phyloP scores from a whole-genome alignment of 108 stramenopile genomes.

The Cyclostephanos tholiformis region DNA sequence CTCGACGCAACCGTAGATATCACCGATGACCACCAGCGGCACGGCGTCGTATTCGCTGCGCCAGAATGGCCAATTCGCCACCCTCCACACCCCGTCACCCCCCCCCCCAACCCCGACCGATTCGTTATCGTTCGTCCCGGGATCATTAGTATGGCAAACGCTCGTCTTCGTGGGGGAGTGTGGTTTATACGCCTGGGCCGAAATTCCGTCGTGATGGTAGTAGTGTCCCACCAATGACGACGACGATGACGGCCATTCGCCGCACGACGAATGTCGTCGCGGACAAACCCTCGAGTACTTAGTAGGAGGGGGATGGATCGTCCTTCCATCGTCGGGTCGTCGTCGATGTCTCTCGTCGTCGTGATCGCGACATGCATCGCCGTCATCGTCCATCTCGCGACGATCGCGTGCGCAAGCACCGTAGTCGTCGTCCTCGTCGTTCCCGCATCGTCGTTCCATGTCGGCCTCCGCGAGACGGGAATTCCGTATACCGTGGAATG shows the following conservation, averaged over 20 bases:
- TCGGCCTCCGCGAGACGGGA: no score
- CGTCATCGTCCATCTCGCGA: no score
- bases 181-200: conserved; percentile 72
- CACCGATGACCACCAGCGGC: conserved; percentile 30
- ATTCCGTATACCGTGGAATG: no score
- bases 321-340: no score
- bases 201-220: conserved; percentile 2
- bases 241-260: not conserved
- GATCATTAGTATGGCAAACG: conserved; percentile 21
- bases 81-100: conserved; percentile 21
- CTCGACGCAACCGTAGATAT: conserved; percentile 31
- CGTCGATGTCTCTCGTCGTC: no score
- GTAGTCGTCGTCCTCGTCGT: no score
- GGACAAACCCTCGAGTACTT: not conserved
- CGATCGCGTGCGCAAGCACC: no score
- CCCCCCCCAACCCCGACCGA: not conserved
- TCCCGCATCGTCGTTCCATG: no score
- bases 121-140: not conserved
- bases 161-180: conserved; percentile 47
- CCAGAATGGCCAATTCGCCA: conserved; percentile 50
- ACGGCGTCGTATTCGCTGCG: conserved; percentile 20
- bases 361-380: no score
- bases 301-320: not conserved
- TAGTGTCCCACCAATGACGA: conserved; percentile 2
- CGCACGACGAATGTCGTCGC: no score